Evolutionary conservation across 768 basidiomycete genomes (phyloP).

Genomic region (Chalciporus chontae): DNA sequence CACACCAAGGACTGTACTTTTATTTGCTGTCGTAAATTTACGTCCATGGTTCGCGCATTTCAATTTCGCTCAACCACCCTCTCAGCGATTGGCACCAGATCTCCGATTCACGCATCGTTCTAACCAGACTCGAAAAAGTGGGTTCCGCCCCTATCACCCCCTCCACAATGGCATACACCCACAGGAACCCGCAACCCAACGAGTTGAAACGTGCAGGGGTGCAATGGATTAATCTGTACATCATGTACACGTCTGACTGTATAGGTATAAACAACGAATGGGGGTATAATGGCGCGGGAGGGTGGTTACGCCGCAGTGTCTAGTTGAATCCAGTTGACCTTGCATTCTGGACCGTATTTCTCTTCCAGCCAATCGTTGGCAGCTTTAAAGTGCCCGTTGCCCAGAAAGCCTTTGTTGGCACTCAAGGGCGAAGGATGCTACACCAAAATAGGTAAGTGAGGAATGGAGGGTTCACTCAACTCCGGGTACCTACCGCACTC

Average conservation of each 20-base stretch:
- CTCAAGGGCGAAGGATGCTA: slow-evolving; percentile 86
- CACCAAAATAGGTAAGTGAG: slow-evolving; percentile 26
- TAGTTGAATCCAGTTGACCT: slow-evolving; percentile 71
- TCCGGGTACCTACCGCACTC: slow-evolving; percentile 56
- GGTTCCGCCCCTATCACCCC: neutral
- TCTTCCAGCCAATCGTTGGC: slow-evolving; percentile 85
- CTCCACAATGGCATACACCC: neutral
- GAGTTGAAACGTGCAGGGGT: slow-evolving; percentile 5
- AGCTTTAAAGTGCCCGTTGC: slow-evolving; percentile 83
- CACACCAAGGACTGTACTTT: neutral
- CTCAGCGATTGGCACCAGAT: slow-evolving; percentile 10
- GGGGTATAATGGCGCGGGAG: slow-evolving; percentile 18
- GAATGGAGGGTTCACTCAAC: slow-evolving; percentile 15
- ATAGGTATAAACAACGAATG: slow-evolving; percentile 27
- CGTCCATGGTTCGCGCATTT: slow-evolving; percentile 18
- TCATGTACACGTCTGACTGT: slow-evolving; percentile 18
- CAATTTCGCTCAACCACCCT: slow-evolving; percentile 20
- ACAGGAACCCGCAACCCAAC: slow-evolving; percentile 21
- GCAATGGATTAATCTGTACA: slow-evolving; percentile 5
- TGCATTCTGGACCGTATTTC: slow-evolving; percentile 69
- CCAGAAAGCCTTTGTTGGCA: slow-evolving; percentile 77
- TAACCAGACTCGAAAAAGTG: neutral
- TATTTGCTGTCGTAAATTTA: neutral
- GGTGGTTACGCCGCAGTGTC: slow-evolving; percentile 20
- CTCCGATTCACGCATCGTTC: slow-evolving; percentile 17